Evolutionary conservation across 1,139 yeast genomes (phyloP).

Genomic region (Saccharomyces hybrid): DNA sequence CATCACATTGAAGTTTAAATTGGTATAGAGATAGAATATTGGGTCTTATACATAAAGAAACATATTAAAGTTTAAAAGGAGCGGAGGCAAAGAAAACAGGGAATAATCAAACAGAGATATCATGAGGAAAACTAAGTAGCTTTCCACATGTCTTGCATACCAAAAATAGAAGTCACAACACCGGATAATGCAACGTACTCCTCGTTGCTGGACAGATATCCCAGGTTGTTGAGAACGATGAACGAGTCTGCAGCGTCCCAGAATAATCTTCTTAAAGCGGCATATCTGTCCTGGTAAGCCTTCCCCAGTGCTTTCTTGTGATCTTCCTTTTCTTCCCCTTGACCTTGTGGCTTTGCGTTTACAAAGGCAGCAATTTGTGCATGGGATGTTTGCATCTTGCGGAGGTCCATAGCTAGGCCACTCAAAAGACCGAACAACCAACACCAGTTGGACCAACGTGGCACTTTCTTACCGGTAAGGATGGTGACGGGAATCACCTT

Average conservation of each 20-base stretch:
- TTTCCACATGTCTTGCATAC: slow-evolving; percentile 37
- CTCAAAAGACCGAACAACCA: slow-evolving; percentile 73
- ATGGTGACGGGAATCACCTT: slow-evolving; percentile 31
- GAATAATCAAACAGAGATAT: neutral
- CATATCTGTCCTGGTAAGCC: slow-evolving; percentile 34
- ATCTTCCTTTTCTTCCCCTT: slow-evolving; percentile 30
- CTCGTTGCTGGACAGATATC: slow-evolving; percentile 58
- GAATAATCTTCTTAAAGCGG: slow-evolving; percentile 56
- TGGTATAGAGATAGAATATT: neutral
- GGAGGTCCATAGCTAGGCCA: slow-evolving; percentile 48
- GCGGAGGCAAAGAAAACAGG: neutral
- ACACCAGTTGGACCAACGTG: slow-evolving; percentile 47
- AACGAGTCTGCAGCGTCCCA: slow-evolving; percentile 76
- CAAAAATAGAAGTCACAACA: slow-evolving; percentile 28
- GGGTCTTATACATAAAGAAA: neutral
- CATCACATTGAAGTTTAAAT: neutral
- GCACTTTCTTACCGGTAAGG: slow-evolving; percentile 33
- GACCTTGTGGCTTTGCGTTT: slow-evolving; percentile 12
- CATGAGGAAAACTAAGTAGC: slow-evolving; percentile 27
- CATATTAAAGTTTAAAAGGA: neutral
- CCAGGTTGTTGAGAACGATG: slow-evolving; percentile 67
- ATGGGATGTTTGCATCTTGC: slow-evolving; percentile 38
- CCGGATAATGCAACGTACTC: slow-evolving; percentile 85
- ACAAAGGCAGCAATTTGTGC: slow-evolving; percentile 20
- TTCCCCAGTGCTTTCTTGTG: slow-evolving; percentile 16